Evolutionary conservation across 805 yeast species (phyloP).

Genomic region (Candida fluviatilis): DNA sequence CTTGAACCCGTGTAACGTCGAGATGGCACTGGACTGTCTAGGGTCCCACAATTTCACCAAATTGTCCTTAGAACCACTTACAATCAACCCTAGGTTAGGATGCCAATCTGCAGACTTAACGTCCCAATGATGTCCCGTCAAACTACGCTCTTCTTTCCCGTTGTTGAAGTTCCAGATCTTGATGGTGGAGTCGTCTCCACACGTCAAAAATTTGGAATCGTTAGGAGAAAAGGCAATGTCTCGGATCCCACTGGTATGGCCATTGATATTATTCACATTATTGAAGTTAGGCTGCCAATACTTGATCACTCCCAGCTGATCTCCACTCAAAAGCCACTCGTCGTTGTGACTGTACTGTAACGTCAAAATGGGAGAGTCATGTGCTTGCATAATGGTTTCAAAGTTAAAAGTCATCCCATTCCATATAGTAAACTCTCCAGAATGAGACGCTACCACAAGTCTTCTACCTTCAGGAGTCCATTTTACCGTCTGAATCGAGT

Average conservation of each 20-base stretch:
- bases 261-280: conserved; percentile 76
- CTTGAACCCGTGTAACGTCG: conserved; percentile 87
- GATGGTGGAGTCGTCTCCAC: conserved; percentile 86
- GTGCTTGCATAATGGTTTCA: conserved; percentile 98
- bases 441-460: conserved; percentile 80
- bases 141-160: conserved; percentile 72
- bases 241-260: conserved; percentile 77
- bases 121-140: conserved; percentile 98
- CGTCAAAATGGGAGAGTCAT: conserved; percentile 82
- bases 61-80: conserved; percentile 94
- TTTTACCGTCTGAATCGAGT: conserved; percentile 81
- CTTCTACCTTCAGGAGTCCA: conserved; percentile 98
- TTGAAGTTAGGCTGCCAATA: conserved; percentile 98
- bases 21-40: conserved; percentile 63
- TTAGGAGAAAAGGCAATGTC: conserved; percentile 88
- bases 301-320: conserved; percentile 85
- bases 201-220: conserved; percentile 88
- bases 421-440: conserved; percentile 97
- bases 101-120: conserved; percentile 98
- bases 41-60: conserved; percentile 96
- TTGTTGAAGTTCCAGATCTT: conserved; percentile 95
- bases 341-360: conserved; percentile 82
- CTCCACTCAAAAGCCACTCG: conserved; percentile 93
- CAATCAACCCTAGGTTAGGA: conserved; percentile 78
- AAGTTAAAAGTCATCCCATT: conserved; percentile 92